A percentile compares a stretch with the other conserved stretches of the same genome.
phyloP scores from a whole-genome alignment of 495 filamentous ascomycete species.

The Daldinia decipiens region DNA sequence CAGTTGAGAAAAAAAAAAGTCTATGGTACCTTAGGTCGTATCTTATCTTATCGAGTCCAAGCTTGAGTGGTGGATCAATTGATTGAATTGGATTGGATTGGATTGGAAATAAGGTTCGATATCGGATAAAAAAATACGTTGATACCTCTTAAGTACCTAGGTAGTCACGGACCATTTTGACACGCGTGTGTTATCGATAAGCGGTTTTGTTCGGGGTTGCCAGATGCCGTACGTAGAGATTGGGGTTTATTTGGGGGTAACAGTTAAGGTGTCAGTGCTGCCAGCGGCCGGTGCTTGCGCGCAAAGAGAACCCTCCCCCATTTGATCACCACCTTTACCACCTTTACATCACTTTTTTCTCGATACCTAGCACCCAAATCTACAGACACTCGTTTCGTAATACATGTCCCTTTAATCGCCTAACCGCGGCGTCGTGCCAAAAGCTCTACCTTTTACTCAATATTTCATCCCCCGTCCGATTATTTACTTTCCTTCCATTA shows the following conservation, averaged over 20 bases:
- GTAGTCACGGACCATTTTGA: neutral
- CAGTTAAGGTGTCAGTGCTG: neutral
- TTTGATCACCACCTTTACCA: conserved; percentile 37
- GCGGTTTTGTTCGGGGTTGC: conserved; percentile 26
- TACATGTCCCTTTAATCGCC: conserved; percentile 20
- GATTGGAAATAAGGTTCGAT: conserved; percentile 11
- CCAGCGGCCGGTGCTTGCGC: conserved; percentile 32
- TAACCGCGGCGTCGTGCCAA: conserved; percentile 3
- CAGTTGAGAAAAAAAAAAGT: conserved; percentile 33
- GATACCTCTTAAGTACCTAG: neutral
- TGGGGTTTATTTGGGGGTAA: conserved; percentile 24
- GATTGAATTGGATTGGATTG: neutral
- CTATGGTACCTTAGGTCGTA: neutral
- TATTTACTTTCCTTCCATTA: conserved; percentile 30
- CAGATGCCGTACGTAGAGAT: conserved; percentile 29
- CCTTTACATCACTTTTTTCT: conserved; percentile 16
- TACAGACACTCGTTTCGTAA: conserved; percentile 37
- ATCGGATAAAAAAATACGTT: conserved; percentile 29
- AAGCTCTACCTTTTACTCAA: conserved; percentile 21
- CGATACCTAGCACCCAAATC: conserved; percentile 39
- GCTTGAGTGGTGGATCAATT: conserved; percentile 8
- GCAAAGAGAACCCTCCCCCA: conserved; percentile 39
- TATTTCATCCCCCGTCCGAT: conserved; percentile 23
- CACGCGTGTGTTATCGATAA: conserved; percentile 36
- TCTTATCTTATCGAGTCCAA: conserved; percentile 33